phyloP scores from a whole-genome alignment of 495 filamentous ascomycete genomes.

The Aspergillus wentii region DNA sequence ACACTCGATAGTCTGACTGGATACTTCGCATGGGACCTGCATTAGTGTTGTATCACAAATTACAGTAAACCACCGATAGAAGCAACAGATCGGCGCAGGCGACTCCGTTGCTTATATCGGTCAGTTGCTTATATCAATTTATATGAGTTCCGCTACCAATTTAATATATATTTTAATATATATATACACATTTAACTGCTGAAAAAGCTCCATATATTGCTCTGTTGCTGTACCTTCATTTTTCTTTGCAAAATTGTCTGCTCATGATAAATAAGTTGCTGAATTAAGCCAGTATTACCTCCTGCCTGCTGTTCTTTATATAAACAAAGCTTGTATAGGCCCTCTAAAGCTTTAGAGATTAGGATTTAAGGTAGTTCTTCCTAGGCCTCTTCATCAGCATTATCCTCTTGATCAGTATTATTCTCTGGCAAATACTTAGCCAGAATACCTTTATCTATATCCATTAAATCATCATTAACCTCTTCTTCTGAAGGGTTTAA shows the following conservation, averaged over 20 bases:
- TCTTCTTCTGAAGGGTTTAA: slow-evolving; percentile 10
- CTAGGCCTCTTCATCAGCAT: slow-evolving; percentile 4
- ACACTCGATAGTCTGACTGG: too few relatives aligned
- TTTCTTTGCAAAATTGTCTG: slow-evolving; percentile 2
- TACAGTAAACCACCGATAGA: not conserved
- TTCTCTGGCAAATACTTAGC: slow-evolving; percentile 4
- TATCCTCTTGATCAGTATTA: slow-evolving; percentile 16
- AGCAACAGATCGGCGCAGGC: not conserved
- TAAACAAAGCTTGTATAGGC: slow-evolving; percentile 6
- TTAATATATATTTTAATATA: not conserved
- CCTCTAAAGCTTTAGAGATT: slow-evolving; percentile 6
- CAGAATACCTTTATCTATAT: slow-evolving; percentile 4
- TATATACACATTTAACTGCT: not conserved
- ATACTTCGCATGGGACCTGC: not conserved
- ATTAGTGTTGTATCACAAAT: not conserved
- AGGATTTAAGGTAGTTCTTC: slow-evolving; percentile 2
- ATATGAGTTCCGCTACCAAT: not conserved
- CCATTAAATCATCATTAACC: slow-evolving; percentile 4
- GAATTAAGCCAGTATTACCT: slow-evolving; percentile 7
- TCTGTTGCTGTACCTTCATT: not conserved
- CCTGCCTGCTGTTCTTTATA: slow-evolving; percentile 13
- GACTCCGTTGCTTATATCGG: not conserved
- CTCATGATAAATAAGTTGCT: slow-evolving; percentile 8
- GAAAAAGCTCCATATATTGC: not conserved
- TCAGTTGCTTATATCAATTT: not conserved